Evolutionary conservation across 768 basidiomycete genomes (phyloP), one percentile per base, ranked within the genome.

Genomic region (Tulasnella sp.): DNA sequence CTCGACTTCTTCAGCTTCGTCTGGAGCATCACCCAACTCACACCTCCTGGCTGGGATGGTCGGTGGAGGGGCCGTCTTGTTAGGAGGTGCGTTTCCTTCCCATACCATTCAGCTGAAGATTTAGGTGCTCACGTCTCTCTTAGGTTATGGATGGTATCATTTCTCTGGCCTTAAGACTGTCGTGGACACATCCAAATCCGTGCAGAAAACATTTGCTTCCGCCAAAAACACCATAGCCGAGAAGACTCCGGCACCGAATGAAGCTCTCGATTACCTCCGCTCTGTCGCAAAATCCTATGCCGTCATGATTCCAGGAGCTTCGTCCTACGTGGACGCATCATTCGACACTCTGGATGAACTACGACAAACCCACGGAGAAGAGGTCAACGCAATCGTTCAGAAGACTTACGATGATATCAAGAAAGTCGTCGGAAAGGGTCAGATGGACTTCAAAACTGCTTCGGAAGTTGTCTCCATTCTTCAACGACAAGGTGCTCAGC

Each of bases 341-440:
- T 74, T 75, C 56, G 70, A 73, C 57, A 58, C 60, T n/a, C 55
- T 72, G 34, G 69, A 69, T 40, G 59, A 65, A 45, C 57, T 69
- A 10, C 62, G 65, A 28, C 64, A 67, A 27, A 59, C 63, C 15
- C 69, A 73, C 41, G 56, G 63, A 3, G 66, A 69, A 22, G 70
- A 73, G 52, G 67, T 69, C 6, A 64, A 64, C 50, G 58, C 40
- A 10, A 67, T 72, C 53, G 61, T 70, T 13, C 46, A 55, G 5
- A 59, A 61, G 42, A 66, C 68, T 9, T 69, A 66, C 44, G 57
- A 63, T 13, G 68, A 73, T 29, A 58, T 74, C 3, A 54, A 58
- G 41, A 56, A 49, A 8, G 55, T 64, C 27, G 37, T 65, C 7
- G 37, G 58, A 37, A 53, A 57, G 33, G 63, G 58, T 37, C 35